Evolutionary conservation across 257 asterid genomes (phyloP).

Genomic region (Nicotiana otophora): DNA sequence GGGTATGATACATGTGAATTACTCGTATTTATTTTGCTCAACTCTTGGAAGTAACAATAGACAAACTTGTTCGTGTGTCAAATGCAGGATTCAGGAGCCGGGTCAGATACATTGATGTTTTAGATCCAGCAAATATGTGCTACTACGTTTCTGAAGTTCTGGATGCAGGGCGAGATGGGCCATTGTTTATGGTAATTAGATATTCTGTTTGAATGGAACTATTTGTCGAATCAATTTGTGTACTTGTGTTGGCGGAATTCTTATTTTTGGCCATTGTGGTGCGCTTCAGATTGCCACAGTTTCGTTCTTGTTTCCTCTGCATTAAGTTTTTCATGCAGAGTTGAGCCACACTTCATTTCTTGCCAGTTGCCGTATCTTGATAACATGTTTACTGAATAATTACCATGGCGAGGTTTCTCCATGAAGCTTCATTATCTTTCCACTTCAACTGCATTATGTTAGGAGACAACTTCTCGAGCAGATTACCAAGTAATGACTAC

Average conservation of each 20-base stretch:
- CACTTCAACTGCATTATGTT: too few relatives aligned
- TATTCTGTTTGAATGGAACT: neutral
- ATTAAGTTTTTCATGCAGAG: neutral
- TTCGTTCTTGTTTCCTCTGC: neutral
- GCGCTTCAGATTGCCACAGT: neutral
- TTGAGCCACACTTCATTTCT: neutral
- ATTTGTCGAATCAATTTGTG: neutral
- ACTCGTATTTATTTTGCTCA: neutral
- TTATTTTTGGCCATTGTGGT: neutral
- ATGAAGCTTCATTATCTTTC: neutral
- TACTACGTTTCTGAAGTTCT: slow-evolving; percentile 74
- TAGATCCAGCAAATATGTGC: slow-evolving; percentile 73
- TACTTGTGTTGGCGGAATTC: neutral
- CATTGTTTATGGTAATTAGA: slow-evolving; percentile 71
- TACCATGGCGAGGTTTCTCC: neutral
- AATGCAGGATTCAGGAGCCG: slow-evolving; percentile 90
- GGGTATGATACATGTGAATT: slow-evolving; percentile 40
- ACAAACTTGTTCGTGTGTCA: slow-evolving; percentile 20
- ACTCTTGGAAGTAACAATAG: slow-evolving; percentile 7
- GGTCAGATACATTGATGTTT: slow-evolving; percentile 64
- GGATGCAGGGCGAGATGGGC: slow-evolving; percentile 75
- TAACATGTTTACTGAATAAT: neutral
- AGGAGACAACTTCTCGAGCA: neutral
- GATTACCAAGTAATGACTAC: neutral
- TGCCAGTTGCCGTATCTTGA: neutral